Conservation (phyloP, 2,329 filamentous ascomycete genomes). For the Davidsoniella neocaledoniae region DNA sequence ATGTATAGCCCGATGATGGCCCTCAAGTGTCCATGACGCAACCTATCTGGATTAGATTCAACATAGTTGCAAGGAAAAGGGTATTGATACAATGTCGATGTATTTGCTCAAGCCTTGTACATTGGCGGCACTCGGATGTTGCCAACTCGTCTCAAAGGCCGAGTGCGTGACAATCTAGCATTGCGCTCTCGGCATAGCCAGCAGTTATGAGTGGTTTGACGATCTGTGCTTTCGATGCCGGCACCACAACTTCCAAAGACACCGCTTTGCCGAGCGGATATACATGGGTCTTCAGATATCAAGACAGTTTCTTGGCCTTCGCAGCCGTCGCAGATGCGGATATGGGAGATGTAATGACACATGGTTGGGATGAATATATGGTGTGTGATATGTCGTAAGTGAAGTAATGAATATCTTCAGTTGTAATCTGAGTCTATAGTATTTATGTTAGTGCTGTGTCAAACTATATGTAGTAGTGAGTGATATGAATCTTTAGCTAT, state of each 20-base stretch:
- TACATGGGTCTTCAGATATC: constrained; percentile 22
- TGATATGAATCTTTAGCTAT: no score
- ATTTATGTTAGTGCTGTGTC: no score
- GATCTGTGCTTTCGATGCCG: constrained; percentile 19
- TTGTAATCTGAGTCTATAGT: not conserved
- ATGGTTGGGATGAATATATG: constrained; percentile 17
- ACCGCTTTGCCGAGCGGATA: constrained; percentile 17
- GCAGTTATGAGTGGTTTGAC: constrained; percentile 19
- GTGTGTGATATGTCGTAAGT: not conserved
- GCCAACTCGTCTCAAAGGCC: constrained; percentile 8
- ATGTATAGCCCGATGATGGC: no score
- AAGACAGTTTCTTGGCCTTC: constrained; percentile 21
- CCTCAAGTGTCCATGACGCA: no score
- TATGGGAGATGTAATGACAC: constrained; percentile 24
- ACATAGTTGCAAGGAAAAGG: no score
- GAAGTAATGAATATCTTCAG: not conserved
- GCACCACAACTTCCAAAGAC: constrained; percentile 23
- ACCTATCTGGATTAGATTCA: no score
- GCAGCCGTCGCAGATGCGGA: constrained; percentile 21
- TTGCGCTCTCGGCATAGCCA: constrained; percentile 19
- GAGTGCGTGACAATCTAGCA: constrained; percentile 6
- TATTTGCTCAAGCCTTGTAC: constrained; percentile 1
- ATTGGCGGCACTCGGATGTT: constrained; percentile 9
- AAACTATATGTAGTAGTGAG: no score
- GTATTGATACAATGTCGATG: no score